A percentile compares a stretch with the other conserved stretches of the same genome.
Conservation (phyloP, 169 alveolate genomes). For the Theileria orientalis region DNA sequence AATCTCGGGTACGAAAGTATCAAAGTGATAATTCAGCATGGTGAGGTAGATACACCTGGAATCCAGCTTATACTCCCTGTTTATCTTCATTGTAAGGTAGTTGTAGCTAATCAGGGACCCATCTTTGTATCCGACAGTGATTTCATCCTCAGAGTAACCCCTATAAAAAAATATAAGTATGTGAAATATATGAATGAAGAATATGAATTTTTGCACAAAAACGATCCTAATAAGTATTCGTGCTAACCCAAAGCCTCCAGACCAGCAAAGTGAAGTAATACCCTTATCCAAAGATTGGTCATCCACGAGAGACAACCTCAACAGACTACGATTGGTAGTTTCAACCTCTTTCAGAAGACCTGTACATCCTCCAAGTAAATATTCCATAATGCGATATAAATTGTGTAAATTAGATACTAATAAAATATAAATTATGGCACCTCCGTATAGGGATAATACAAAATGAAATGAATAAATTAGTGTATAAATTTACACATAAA, state of each 20-base stretch:
- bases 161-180: too few relatives aligned
- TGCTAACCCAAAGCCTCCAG: constrained; percentile 41
- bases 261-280: constrained; percentile 56
- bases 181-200: not conserved
- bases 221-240: not conserved
- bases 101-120: constrained; percentile 35
- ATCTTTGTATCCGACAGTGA: constrained; percentile 41
- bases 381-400: constrained; percentile 44
- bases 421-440: not conserved
- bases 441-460: too few relatives aligned
- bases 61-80: constrained; percentile 16
- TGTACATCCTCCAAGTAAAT: constrained; percentile 53
- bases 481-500: not conserved
- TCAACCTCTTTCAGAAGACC: constrained; percentile 61
- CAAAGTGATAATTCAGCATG: constrained; percentile 12
- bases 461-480: not conserved
- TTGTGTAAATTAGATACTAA: not conserved
- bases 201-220: not conserved
- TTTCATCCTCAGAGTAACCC: constrained; percentile 27
- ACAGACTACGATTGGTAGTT: constrained; percentile 32
- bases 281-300: constrained; percentile 37
- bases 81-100: constrained; percentile 36
- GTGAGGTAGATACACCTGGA: constrained; percentile 37
- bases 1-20: constrained; percentile 1
- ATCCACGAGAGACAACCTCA: constrained; percentile 8